phyloP scores from a whole-genome alignment of 176 grass and related monocot species.

The Musa troglodytarum region DNA sequence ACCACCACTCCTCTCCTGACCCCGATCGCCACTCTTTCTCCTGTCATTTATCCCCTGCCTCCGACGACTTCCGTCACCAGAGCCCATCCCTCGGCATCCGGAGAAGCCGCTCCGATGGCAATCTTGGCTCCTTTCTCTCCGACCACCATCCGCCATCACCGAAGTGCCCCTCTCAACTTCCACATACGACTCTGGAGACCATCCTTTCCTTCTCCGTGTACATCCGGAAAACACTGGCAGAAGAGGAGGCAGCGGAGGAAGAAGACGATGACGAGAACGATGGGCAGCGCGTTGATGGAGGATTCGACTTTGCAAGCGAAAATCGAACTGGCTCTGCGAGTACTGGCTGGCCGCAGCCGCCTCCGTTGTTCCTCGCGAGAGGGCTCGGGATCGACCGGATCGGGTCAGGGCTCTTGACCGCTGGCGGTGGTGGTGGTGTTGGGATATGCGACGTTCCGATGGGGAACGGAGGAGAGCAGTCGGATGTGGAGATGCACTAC shows the following conservation, averaged over 20 bases:
- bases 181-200: slow-evolving; percentile 18
- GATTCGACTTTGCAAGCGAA: neutral
- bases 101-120: slow-evolving; percentile 58
- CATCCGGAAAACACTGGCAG: slow-evolving; percentile 3
- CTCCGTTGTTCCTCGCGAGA: slow-evolving; percentile 72
- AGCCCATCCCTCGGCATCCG: slow-evolving; percentile 28
- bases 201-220: slow-evolving; percentile 49
- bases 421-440: slow-evolving; percentile 7
- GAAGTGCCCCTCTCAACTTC: neutral
- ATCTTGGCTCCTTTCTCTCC: slow-evolving; percentile 26
- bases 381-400: slow-evolving; percentile 85
- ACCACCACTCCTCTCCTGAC: slow-evolving; percentile 20
- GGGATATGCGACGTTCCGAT: slow-evolving; percentile 15
- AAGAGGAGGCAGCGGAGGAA: slow-evolving; percentile 17
- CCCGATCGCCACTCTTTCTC: slow-evolving; percentile 21
- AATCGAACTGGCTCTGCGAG: too few species aligned
- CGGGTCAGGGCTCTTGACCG: slow-evolving; percentile 21
- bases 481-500: slow-evolving; percentile 58
- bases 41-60: slow-evolving; percentile 29
- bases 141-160: slow-evolving; percentile 16
- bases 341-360: neutral
- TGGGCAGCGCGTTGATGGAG: neutral
- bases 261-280: slow-evolving; percentile 19
- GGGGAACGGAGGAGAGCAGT: slow-evolving; percentile 36
- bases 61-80: slow-evolving; percentile 21